phyloP scores from a whole-genome alignment of 148 eudicot genomes.

The Camellia lanceoleosa region DNA sequence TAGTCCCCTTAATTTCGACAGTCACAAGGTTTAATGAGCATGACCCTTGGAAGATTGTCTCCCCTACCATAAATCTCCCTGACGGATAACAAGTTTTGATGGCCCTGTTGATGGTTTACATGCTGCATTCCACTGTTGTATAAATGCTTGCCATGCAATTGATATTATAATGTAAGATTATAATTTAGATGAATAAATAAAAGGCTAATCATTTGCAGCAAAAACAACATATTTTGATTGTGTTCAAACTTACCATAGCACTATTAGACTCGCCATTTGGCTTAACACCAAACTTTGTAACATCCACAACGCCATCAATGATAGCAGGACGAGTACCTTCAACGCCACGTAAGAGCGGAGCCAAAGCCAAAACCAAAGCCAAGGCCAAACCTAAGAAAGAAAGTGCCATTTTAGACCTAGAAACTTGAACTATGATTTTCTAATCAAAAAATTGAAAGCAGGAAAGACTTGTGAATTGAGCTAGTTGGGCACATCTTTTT shows the following conservation, averaged over 20 bases:
- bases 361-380: too few relatives aligned
- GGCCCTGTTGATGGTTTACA: background rate
- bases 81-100: slow-evolving; percentile 2
- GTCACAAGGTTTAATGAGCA: background rate
- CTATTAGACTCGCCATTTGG: background rate
- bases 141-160: background rate
- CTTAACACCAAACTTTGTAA: background rate
- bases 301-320: background rate
- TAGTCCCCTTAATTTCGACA: background rate
- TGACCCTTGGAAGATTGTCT: background rate
- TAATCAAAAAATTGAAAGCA: too few relatives aligned
- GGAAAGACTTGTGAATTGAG: too few relatives aligned
- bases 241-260: background rate
- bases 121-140: background rate
- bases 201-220: too few relatives aligned
- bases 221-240: too few relatives aligned
- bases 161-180: too few relatives aligned
- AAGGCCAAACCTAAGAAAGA: too few relatives aligned
- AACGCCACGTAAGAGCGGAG: too few relatives aligned
- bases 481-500: too few relatives aligned
- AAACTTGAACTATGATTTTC: too few relatives aligned
- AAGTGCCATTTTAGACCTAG: too few relatives aligned
- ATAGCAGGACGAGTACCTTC: background rate
- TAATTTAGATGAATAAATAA: too few relatives aligned
- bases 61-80: slow-evolving; percentile 1